Evolutionary conservation across 2,329 filamentous ascomycete species (phyloP).

Genomic region (Exophiala calicioides): DNA sequence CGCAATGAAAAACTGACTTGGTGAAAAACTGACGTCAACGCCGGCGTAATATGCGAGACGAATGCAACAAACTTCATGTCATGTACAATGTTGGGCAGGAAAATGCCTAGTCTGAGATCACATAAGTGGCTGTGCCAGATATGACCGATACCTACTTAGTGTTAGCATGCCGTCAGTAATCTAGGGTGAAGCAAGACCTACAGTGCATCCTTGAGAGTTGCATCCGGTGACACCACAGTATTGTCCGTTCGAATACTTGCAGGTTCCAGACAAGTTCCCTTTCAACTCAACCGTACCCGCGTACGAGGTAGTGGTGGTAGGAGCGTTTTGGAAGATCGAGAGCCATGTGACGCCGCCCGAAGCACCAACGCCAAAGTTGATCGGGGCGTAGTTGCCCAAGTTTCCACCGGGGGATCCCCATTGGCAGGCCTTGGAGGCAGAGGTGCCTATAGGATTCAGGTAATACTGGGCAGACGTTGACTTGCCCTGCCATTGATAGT

Average conservation of each 20-base stretch:
- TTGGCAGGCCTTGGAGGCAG: conserved; percentile 67
- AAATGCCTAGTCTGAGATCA: conserved; percentile 39
- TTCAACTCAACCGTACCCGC: conserved; percentile 77
- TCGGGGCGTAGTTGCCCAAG: conserved; percentile 80
- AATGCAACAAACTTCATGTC: conserved; percentile 27
- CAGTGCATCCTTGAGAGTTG: conserved; percentile 72
- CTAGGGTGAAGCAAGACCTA: conserved; percentile 53
- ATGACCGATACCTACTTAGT: conserved; percentile 48
- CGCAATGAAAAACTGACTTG: conserved; percentile 15
- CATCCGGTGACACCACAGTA: conserved; percentile 58
- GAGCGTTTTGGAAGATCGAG: conserved; percentile 80
- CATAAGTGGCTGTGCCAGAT: conserved; percentile 53
- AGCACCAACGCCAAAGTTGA: conserved; percentile 77
- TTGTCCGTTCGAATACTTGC: conserved; percentile 65
- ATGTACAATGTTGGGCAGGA: conserved; percentile 15
- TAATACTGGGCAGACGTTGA: conserved; percentile 93
- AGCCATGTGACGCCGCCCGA: conserved; percentile 71
- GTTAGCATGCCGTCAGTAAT: conserved; percentile 11
- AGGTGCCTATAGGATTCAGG: conserved; percentile 78
- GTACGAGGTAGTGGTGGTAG: conserved; percentile 69
- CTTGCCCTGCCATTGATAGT: conserved; percentile 76
- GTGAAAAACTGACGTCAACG: conserved; percentile 25
- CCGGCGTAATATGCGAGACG: conserved; percentile 21
- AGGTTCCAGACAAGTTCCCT: conserved; percentile 64
- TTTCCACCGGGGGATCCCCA: conserved; percentile 67